Base-by-base conservation (phyloP, 345 rosid species). In the Noccaea bulbosa region DNA sequence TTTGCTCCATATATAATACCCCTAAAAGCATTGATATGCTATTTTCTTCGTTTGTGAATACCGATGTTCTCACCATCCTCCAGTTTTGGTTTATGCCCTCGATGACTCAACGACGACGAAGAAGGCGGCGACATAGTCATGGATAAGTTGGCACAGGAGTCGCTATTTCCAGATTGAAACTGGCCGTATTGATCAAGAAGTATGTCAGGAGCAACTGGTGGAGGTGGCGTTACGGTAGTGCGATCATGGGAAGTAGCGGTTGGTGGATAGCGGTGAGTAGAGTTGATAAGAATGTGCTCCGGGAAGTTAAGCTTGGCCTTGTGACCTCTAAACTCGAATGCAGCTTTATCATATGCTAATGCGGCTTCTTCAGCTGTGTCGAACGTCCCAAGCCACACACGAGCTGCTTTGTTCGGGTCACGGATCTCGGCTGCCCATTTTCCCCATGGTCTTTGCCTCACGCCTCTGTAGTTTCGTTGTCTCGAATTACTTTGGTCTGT, bases 231-330 rank as follows among this genome's bases (percentile, higher is more conserved):
- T 15, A 30, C 39, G 6, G 11, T 33, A 49, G 7, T 33, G 34
- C 20, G 7, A 40, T 22, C 67, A 33, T 20, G 52, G 6, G 67
- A 40, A 35, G 72, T 66, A 49, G 37, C 1, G 4, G 69, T 24
- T 61, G 63, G 51, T 52, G 73, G 27, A 67, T 52, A 9, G 39
- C 9, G 45, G 16, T 20, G 77, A 40, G 39, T 52, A 68, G 78
- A 35, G 34, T 35, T 52, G 34, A 4, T 10, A 67, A 43, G 62
- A 75, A 56, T 74, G 6, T 51, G 69, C 61, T 75, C 74, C 0
- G 80, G 76, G 80, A 76, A 76, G 62, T 76, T 76, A 58, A 69
- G 71, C 57, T 76, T 76, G 6, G 79, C 75, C 54, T 76, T 76
- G 32, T 76, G 67, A 41, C 79, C 75, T 64, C 79, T 64, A 65